Conservation (phyloP, 768 basidiomycete genomes). For the Trametes cingulata region DNA sequence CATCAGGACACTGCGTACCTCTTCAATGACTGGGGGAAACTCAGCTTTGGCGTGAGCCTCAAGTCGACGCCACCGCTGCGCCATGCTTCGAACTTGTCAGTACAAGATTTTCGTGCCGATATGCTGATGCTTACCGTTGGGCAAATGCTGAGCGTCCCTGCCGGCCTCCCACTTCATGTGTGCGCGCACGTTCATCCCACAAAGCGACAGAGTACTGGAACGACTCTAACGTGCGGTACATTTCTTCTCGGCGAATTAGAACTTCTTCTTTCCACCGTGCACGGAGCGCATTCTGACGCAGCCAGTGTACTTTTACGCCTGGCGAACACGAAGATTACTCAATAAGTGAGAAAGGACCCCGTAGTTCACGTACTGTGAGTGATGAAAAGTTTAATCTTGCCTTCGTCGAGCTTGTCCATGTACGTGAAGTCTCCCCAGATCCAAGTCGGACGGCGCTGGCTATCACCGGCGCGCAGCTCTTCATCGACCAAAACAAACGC, state of each 20-base stretch:
- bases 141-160: too few species aligned
- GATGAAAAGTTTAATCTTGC: neutral
- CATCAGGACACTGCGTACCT: too few species aligned
- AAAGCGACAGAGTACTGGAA: neutral
- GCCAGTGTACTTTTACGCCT: neutral
- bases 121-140: too few species aligned
- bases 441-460: neutral
- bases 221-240: neutral
- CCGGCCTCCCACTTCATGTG: too few species aligned
- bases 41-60: too few species aligned
- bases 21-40: too few species aligned
- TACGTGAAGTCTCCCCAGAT: neutral
- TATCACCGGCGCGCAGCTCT: neutral
- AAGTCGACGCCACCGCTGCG: too few species aligned
- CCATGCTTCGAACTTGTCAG: too few species aligned
- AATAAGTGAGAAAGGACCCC: neutral
- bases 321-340: neutral
- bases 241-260: neutral
- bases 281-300: neutral
- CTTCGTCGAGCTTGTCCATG: neutral
- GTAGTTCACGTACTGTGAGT: neutral
- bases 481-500: neutral
- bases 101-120: too few species aligned
- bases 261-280: conserved; percentile 5
- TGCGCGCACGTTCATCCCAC: too few species aligned